These are phyloP conservation scores for Chenopodium suecicum DNA, from an alignment of 148 eudicot genomes.

Conservation along the genomic window DNA sequence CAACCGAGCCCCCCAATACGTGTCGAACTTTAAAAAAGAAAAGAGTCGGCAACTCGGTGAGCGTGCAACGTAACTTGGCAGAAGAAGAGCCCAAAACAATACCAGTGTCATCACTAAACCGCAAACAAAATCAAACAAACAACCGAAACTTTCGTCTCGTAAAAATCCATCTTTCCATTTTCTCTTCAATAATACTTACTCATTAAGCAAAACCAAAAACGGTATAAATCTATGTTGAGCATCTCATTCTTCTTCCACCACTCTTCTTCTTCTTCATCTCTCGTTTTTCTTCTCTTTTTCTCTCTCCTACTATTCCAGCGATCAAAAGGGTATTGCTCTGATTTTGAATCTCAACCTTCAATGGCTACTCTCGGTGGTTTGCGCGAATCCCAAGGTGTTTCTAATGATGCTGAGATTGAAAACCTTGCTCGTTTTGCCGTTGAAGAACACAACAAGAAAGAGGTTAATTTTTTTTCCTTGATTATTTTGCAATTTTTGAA, in stretches of 20 bases:
- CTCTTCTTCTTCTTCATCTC: background rate
- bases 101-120: background rate
- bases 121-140: background rate
- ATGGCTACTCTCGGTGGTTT: conserved; percentile 60
- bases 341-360: conserved; percentile 27
- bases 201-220: conserved; percentile 6
- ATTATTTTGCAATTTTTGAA: background rate
- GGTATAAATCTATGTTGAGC: background rate
- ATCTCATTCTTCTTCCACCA: background rate
- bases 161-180: background rate
- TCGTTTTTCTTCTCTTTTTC: background rate
- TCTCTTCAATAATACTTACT: background rate
- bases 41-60: background rate
- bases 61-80: conserved; percentile 4
- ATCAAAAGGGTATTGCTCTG: conserved; percentile 26
- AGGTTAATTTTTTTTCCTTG: conserved; percentile 31
- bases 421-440: conserved; percentile 66
- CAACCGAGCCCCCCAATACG: background rate
- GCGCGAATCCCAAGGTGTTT: conserved; percentile 36
- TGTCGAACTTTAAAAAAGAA: background rate
- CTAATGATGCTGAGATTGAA: conserved; percentile 50
- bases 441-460: conserved; percentile 61
- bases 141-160: background rate
- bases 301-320: conserved; percentile 5
- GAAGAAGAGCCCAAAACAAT: background rate